phyloP scores from a whole-genome alignment of 495 filamentous ascomycete species.

The Trichoderma reesei region DNA sequence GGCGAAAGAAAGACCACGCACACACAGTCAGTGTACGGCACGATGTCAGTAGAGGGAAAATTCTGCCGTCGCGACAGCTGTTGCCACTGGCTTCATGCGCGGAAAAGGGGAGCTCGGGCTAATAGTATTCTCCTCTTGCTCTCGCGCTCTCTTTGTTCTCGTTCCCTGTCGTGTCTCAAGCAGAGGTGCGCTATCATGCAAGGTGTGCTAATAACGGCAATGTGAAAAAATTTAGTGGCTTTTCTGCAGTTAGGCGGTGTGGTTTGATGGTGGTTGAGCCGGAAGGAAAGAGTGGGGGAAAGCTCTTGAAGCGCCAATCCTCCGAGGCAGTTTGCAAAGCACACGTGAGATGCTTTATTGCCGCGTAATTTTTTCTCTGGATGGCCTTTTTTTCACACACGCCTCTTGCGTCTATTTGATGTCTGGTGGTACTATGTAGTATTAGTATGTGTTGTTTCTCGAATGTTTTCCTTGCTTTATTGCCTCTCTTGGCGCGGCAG shows the following conservation, averaged over 20 bases:
- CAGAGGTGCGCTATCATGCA: slow-evolving; percentile 1
- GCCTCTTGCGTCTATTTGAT: too few species aligned
- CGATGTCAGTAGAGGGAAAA: neutral
- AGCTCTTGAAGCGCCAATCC: neutral
- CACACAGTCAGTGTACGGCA: neutral
- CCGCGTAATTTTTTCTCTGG: neutral
- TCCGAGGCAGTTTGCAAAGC: neutral
- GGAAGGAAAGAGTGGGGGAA: slow-evolving; percentile 1
- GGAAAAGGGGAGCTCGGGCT: neutral
- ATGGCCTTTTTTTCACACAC: too few species aligned
- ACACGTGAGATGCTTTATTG: slow-evolving; percentile 4
- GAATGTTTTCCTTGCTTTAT: neutral
- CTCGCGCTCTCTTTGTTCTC: neutral
- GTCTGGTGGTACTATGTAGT: neutral
- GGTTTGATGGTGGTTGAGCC: neutral
- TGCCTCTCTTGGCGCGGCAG: neutral
- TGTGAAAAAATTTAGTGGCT: slow-evolving; percentile 3
- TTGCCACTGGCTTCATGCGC: neutral
- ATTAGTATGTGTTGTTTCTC: neutral
- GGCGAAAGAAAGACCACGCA: too few species aligned
- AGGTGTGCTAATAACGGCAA: slow-evolving; percentile 1
- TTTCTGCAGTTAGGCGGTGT: neutral
- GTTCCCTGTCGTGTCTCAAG: neutral
- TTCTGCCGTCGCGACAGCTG: neutral
- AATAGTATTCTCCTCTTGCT: neutral